Evolutionary conservation across 2,329 filamentous ascomycete genomes (phyloP), one percentile per base, ranked within the genome.

Genomic region (Exophiala sp.): DNA sequence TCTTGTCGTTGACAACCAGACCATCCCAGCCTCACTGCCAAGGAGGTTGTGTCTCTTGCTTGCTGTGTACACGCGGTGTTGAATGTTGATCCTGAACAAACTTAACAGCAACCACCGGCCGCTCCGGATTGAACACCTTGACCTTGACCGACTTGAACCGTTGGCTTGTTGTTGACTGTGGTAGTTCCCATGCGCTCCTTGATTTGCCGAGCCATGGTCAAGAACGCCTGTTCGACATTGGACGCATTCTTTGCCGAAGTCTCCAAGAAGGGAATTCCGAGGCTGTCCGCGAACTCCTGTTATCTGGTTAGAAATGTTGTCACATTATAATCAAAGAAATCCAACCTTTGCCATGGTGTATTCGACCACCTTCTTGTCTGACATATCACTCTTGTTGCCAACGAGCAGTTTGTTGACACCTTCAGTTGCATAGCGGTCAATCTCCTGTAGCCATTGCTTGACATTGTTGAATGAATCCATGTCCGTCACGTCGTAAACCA

Each of bases 381-480:
- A 83, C 89, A 98, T 97, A 86, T 98, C 93, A 75, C 89, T 95
- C 86, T 98, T 98, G 86, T 98, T 98, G 68, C 93, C 93, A 57
- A 98, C 91, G 56, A 98, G 83, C 61, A 98, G 81, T 81, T 98
- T 98, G 83, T 98, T 98, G 68, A 98, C 93, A 60, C 93, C 93
- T 75, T 98, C 93, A 62, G 93, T 98, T 64, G 93, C 93, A 67
- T 98, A 97, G 71, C 93, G 85, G 77, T 98, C 93, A 65, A 98
- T 98, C 77, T 98, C 93, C 73, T 98, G 93, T 57, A 98, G 82
- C 93, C 93, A 98, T 80, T 98, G 93, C 86, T 98, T 97, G 66
- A 98, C 93, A 77, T 97, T 98, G 84, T 98, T 97, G 88, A 98
- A 98, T 23, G 88, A 95, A 72, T 97, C 93, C 91, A 97, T 96